phyloP scores from a whole-genome alignment of 83 land plant genomes.

The Picea abies region DNA sequence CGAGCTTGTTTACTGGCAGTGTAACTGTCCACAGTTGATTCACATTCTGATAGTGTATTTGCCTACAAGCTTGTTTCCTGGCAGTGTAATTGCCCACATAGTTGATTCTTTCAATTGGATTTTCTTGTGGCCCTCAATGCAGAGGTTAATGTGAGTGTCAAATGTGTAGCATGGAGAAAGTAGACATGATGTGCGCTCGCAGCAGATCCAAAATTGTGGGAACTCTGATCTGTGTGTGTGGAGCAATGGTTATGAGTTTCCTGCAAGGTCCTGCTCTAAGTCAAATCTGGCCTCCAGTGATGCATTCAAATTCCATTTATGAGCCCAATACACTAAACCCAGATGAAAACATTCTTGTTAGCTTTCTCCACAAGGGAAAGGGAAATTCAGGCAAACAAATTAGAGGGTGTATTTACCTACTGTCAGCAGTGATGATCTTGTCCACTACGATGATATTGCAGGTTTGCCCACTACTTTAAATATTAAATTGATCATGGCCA shows the following conservation, averaged over 20 bases:
- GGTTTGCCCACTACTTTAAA: not conserved
- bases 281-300: not conserved
- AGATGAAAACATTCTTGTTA: not conserved
- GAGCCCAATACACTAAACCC: not conserved
- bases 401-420: conserved; percentile 8
- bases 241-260: conserved; percentile 51
- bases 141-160: too few species aligned
- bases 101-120: too few species aligned
- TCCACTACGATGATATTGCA: not conserved
- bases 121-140: too few species aligned
- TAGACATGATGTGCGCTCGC: conserved; percentile 38
- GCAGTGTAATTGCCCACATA: too few species aligned
- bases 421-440: not conserved
- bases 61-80: too few species aligned
- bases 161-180: conserved; percentile 52
- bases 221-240: conserved; percentile 50
- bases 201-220: conserved; percentile 46
- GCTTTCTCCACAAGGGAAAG: not conserved
- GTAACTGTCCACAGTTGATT: too few species aligned
- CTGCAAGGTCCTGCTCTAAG: conserved; percentile 22
- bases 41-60: too few species aligned
- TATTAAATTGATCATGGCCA: not conserved
- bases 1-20: too few species aligned
- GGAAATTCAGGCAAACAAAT: conserved; percentile 2
- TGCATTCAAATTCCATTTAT: not conserved